These are phyloP conservation scores for Psilocybe mexicana DNA, from an alignment of 1,284 basidiomycete genomes.

Conservation along the genomic window DNA sequence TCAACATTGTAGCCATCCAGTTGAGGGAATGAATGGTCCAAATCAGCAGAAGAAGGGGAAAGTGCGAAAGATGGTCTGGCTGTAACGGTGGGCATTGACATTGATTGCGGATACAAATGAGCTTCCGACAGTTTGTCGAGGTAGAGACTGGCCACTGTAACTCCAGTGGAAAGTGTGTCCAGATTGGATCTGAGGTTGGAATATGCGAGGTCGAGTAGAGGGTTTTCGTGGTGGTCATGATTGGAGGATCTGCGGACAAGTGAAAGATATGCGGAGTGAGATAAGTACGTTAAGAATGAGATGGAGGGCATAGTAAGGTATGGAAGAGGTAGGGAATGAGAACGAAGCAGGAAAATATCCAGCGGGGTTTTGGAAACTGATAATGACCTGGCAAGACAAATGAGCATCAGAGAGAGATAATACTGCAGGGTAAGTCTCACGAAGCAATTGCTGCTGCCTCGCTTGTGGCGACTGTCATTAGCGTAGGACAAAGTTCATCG, in stretches of 20 bases:
- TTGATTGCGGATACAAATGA: slow-evolving; percentile 39
- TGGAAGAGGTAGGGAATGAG: slow-evolving; percentile 65
- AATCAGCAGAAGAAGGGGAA: slow-evolving; percentile 38
- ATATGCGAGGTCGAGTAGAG: slow-evolving; percentile 54
- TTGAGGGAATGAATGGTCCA: slow-evolving; percentile 54
- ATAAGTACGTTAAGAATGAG: slow-evolving; percentile 69
- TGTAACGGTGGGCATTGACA: slow-evolving; percentile 44
- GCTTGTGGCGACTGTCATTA: slow-evolving; percentile 50
- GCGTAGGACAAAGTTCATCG: slow-evolving; percentile 49
- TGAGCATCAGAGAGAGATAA: not conserved
- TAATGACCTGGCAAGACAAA: slow-evolving; percentile 35
- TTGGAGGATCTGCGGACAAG: slow-evolving; percentile 45
- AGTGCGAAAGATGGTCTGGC: slow-evolving; percentile 49
- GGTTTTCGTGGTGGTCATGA: slow-evolving; percentile 25
- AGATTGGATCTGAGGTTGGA: slow-evolving; percentile 48
- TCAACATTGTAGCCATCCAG: slow-evolving; percentile 22
- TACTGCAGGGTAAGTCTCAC: slow-evolving; percentile 36
- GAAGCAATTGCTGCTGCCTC: slow-evolving; percentile 55
- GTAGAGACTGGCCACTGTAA: slow-evolving; percentile 57
- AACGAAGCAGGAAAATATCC: slow-evolving; percentile 66
- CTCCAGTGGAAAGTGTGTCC: slow-evolving; percentile 43
- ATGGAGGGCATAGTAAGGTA: slow-evolving; percentile 67
- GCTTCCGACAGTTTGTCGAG: slow-evolving; percentile 43
- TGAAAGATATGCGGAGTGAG: slow-evolving; percentile 66
- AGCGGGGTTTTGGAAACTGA: slow-evolving; percentile 46